A percentile compares a stretch with the other conserved stretches of the same genome.
phyloP scores from a whole-genome alignment of 2,329 filamentous ascomycete species.

The Sporothrix humicola region DNA sequence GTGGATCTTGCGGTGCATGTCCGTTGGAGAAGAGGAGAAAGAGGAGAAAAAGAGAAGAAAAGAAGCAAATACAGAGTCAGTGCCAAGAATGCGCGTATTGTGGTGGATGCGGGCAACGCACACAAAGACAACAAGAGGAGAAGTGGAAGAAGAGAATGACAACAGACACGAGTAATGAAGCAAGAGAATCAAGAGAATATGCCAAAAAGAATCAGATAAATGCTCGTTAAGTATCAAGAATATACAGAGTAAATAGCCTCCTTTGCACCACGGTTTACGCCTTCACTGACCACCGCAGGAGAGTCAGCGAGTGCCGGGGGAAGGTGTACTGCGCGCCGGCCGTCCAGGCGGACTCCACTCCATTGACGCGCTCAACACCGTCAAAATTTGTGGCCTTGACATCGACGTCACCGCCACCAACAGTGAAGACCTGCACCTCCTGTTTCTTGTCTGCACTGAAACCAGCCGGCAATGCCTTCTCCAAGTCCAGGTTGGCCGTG shows the following conservation, averaged over 20 bases:
- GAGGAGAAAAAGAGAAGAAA: too few relatives aligned
- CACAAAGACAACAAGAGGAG: not conserved
- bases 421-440: conserved; percentile 29
- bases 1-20: too few relatives aligned
- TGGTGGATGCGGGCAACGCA: not conserved
- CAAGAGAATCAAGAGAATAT: not conserved
- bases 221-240: not conserved
- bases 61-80: not conserved
- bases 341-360: conserved; percentile 26
- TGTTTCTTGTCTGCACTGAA: not conserved
- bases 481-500: conserved; percentile 61
- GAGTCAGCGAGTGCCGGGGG: not conserved
- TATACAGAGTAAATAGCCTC: not conserved
- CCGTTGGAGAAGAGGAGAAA: too few relatives aligned
- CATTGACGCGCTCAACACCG: conserved; percentile 25
- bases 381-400: conserved; percentile 28
- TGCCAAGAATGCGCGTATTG: not conserved
- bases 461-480: not conserved
- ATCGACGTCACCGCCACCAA: conserved; percentile 24
- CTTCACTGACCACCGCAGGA: conserved; percentile 5
- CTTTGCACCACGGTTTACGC: not conserved
- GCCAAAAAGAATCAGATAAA: not conserved
- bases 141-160: not conserved
- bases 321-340: conserved; percentile 19
- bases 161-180: not conserved